Conservation (phyloP, 2,329 filamentous ascomycete species). For the Pleurostoma richardsiae region DNA sequence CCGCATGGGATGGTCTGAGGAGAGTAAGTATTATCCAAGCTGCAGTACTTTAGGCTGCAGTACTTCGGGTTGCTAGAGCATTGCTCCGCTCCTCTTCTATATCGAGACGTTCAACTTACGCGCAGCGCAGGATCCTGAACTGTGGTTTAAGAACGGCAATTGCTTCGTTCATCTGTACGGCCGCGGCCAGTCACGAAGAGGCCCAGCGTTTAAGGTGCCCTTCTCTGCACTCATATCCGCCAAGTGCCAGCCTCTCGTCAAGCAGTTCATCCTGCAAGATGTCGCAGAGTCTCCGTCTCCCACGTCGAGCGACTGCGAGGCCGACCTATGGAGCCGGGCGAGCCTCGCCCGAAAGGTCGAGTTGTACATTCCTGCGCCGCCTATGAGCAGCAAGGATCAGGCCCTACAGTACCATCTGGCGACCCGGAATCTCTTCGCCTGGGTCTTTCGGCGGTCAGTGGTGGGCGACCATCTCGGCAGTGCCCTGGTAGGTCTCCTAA, state of each 20-base stretch:
- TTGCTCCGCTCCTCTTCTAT: neutral
- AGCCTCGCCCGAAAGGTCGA: conserved; percentile 35
- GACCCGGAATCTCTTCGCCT: conserved; percentile 73
- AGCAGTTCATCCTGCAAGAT: conserved; percentile 38
- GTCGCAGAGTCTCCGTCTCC: conserved; percentile 11
- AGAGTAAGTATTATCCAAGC: conserved; percentile 28
- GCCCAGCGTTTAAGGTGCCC: conserved; percentile 63
- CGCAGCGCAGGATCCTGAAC: conserved; percentile 60
- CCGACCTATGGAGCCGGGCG: conserved; percentile 6
- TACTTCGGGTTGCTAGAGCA: neutral
- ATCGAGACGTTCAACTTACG: conserved; percentile 1
- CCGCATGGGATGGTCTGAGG: conserved; percentile 40
- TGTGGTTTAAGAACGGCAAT: conserved; percentile 64
- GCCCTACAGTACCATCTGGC: conserved; percentile 60
- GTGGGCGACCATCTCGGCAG: conserved; percentile 63
- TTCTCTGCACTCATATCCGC: conserved; percentile 51
- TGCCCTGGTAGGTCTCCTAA: conserved; percentile 59
- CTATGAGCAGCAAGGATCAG: conserved; percentile 44
- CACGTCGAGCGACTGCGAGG: conserved; percentile 1
- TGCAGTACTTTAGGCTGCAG: neutral
- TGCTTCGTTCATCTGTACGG: conserved; percentile 66
- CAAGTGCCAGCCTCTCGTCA: conserved; percentile 56
- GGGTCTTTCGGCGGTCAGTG: conserved; percentile 58
- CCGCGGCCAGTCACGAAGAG: conserved; percentile 58
- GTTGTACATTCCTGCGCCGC: conserved; percentile 65